Percentiles rank a stretch among this genome's conserved stretches.
These are phyloP conservation scores for Saccharomycodes ludwigii DNA, from an alignment of 805 yeast species.

Conservation along the genomic window DNA sequence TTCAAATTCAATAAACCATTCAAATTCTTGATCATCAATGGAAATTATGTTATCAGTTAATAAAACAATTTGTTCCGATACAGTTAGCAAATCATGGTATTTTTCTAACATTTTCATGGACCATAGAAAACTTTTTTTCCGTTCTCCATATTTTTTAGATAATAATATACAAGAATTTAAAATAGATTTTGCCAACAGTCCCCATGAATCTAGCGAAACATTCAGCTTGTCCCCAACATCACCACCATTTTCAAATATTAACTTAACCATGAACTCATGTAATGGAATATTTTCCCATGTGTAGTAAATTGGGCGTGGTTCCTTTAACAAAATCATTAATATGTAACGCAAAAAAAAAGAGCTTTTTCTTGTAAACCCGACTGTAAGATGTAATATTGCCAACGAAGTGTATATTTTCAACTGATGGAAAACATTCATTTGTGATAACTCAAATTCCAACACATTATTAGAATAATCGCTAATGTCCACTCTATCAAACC, in stretches of 20 bases:
- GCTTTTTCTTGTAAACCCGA: slow-evolving; percentile 54
- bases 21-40: too few relatives aligned
- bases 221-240: background rate
- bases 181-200: background rate
- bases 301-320: slow-evolving; percentile 11
- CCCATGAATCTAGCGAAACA: background rate
- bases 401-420: slow-evolving; percentile 52
- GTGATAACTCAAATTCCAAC: slow-evolving; percentile 31
- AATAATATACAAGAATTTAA: background rate
- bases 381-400: slow-evolving; percentile 48
- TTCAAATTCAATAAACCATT: too few relatives aligned
- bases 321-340: slow-evolving; percentile 37
- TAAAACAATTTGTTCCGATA: background rate
- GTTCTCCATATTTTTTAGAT: background rate
- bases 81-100: background rate
- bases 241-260: too few relatives aligned
- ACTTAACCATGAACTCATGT: background rate
- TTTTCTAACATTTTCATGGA: background rate
- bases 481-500: slow-evolving; percentile 27
- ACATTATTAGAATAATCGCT: slow-evolving; percentile 35
- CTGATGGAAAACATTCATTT: slow-evolving; percentile 39
- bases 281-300: slow-evolving; percentile 1
- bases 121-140: background rate
- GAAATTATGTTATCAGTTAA: slow-evolving; percentile 3
- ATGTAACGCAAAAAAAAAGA: slow-evolving; percentile 59